Evolutionary conservation across 805 yeast genomes (phyloP), one percentile per base, ranked within the genome.

Genomic region (Candida sonorensis): DNA sequence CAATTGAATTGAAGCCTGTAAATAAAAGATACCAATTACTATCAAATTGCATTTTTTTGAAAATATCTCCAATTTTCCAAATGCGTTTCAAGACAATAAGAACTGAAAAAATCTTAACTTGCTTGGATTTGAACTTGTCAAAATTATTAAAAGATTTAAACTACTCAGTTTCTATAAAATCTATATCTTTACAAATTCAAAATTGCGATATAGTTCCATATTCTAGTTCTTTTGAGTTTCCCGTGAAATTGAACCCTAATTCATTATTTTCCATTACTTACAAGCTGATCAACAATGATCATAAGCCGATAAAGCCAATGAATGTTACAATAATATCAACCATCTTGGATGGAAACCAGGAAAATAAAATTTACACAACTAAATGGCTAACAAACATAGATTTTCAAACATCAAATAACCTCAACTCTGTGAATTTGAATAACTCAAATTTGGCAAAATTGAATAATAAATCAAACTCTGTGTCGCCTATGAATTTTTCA

Each of bases 381-480:
- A 50, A 47, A 22, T 64, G 68, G 68, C 48, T 51, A 5, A 61
- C 69, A 3, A 52, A 52, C 19, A 53, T 64, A 8, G 66, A 55
- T 35, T 48, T 55, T n/a, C 42, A 42, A 16, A 24, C 38, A 10
- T 12, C 18, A 9, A n/a, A n/a, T n/a, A n/a, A n/a, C n/a, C n/a
- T n/a, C n/a, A n/a, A n/a, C n/a, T n/a, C n/a, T n/a, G n/a, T n/a
- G n/a, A n/a, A n/a, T n/a, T n/a, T n/a, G n/a, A n/a, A n/a, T n/a
- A n/a, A n/a, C n/a, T n/a, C n/a, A n/a, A n/a, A n/a, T n/a, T n/a
- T n/a, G n/a, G 41, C 45, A 24, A 48, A 37, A 28, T 26, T 36
- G 4, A 29, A 36, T 11, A 12, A 26, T 17, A 33, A 33, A 26
- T 24, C 19, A 11, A 40, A 38, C 33, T n/a, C n/a, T n/a, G n/a